Evolutionary conservation across 495 filamentous ascomycete genomes (phyloP).

Genomic region (Hypoxylon fragiforme): DNA sequence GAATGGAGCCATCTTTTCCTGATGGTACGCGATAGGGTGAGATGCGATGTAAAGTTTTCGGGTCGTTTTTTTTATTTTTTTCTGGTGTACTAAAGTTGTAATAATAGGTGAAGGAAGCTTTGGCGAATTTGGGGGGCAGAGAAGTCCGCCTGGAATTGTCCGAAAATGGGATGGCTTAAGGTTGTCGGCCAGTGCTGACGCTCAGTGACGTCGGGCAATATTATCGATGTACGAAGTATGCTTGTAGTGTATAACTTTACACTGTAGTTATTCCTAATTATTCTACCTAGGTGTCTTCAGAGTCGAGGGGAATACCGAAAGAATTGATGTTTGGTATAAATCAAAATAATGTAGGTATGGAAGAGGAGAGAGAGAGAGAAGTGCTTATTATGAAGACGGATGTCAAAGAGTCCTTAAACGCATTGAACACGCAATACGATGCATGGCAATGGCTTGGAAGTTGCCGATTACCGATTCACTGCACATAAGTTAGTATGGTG

Average conservation of each 20-base stretch:
- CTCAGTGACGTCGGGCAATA: constrained; percentile 20
- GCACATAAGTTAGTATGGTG: not conserved
- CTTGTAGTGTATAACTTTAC: too few relatives aligned
- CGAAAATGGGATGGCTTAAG: constrained; percentile 16
- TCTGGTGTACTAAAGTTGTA: too few relatives aligned
- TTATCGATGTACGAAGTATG: constrained; percentile 1
- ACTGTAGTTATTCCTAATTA: too few relatives aligned
- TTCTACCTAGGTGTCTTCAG: not conserved
- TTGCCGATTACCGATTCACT: constrained; percentile 29
- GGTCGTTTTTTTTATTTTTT: constrained; percentile 2
- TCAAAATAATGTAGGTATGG: not conserved
- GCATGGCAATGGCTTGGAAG: constrained; percentile 33
- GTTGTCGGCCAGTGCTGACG: constrained; percentile 8
- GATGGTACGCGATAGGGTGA: constrained; percentile 1
- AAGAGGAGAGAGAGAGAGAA: constrained; percentile 6
- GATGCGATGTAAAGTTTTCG: not conserved
- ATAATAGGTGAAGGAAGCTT: not conserved
- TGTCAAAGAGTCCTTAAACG: not conserved
- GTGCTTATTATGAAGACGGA: too few relatives aligned
- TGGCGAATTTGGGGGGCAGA: constrained; percentile 4
- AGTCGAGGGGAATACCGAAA: not conserved
- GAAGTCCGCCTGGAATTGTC: constrained; percentile 12
- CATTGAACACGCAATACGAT: constrained; percentile 32
- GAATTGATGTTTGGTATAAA: not conserved
- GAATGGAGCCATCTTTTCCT: constrained; percentile 34